Conservation (phyloP, 805 yeast genomes). For the Candida chauliodis region DNA sequence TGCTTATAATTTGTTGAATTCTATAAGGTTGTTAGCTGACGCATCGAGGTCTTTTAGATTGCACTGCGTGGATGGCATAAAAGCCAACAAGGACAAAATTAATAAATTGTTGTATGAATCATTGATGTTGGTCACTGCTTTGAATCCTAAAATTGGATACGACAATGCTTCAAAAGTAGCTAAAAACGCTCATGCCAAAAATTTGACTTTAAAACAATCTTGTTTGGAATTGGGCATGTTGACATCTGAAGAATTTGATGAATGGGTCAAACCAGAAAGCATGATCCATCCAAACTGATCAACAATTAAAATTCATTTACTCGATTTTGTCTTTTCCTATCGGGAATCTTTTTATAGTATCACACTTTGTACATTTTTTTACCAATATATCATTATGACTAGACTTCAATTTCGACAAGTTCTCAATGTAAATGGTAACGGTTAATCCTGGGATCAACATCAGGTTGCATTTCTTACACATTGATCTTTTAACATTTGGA, state of each 20-base stretch:
- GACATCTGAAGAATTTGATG: slow-evolving; percentile 31
- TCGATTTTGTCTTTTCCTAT: slow-evolving; percentile 10
- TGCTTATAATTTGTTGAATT: slow-evolving; percentile 33
- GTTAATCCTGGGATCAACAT: slow-evolving; percentile 48
- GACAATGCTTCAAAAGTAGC: slow-evolving; percentile 40
- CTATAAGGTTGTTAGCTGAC: slow-evolving; percentile 33
- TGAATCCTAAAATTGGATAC: slow-evolving; percentile 39
- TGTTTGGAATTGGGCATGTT: slow-evolving; percentile 34
- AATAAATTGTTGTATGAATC: slow-evolving; percentile 35
- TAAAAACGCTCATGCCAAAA: slow-evolving; percentile 40
- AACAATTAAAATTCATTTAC: too few relatives aligned
- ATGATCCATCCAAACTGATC: slow-evolving; percentile 33
- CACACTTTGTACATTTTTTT: slow-evolving; percentile 52
- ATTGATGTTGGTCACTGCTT: slow-evolving; percentile 39
- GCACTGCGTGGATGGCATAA: slow-evolving; percentile 37
- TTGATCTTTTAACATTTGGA: slow-evolving; percentile 60
- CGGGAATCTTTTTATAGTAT: slow-evolving; percentile 52
- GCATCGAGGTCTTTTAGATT: slow-evolving; percentile 32
- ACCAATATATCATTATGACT: slow-evolving; percentile 45
- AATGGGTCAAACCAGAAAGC: slow-evolving; percentile 40
- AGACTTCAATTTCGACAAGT: slow-evolving; percentile 31
- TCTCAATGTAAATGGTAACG: slow-evolving; percentile 35
- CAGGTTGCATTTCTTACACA: slow-evolving; percentile 66
- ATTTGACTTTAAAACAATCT: slow-evolving; percentile 35
- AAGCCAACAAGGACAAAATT: slow-evolving; percentile 34